Percentiles rank a stretch among this genome's conserved stretches.
Conservation (phyloP, 371 early-diverging fungal genomes). For the Mortierella sp. region DNA sequence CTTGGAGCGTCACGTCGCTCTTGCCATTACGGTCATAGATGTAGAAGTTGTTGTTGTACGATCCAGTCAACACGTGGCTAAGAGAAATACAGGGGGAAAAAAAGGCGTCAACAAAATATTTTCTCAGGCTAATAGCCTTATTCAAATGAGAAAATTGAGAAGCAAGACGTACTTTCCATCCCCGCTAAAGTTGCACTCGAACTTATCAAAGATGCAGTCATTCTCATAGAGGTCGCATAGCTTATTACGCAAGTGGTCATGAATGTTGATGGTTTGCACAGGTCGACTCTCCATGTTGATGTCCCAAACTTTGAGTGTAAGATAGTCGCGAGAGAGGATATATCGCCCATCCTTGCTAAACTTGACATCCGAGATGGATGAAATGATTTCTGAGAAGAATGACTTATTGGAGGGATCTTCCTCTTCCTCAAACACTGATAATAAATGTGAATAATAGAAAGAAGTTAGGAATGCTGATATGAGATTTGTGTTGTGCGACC, state of each 20-base stretch:
- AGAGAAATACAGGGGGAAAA: neutral
- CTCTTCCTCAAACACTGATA: constrained; percentile 90
- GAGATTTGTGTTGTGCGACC: neutral
- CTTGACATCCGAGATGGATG: constrained; percentile 96
- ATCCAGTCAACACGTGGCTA: constrained; percentile 91
- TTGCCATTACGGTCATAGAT: constrained; percentile 84
- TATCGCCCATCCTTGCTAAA: constrained; percentile 97
- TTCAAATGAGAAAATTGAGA: neutral
- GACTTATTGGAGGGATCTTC: constrained; percentile 95
- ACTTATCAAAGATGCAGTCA: constrained; percentile 99
- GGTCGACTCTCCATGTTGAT: constrained; percentile 96
- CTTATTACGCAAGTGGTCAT: constrained; percentile 93
- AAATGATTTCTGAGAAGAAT: constrained; percentile 98
- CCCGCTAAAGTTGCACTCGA: constrained; percentile 97
- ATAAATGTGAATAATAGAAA: neutral
- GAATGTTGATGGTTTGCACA: constrained; percentile 93
- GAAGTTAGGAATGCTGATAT: constrained; percentile 8
- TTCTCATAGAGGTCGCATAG: constrained; percentile 98
- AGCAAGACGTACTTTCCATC: constrained; percentile 74
- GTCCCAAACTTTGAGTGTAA: constrained; percentile 98
- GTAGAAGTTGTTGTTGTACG: constrained; percentile 97
- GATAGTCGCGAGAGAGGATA: constrained; percentile 96
- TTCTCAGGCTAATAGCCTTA: neutral
- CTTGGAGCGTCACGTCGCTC: constrained; percentile 91
- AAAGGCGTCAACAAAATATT: neutral